Conservation (phyloP, 106 monocot species). For the Acorus calamus region DNA sequence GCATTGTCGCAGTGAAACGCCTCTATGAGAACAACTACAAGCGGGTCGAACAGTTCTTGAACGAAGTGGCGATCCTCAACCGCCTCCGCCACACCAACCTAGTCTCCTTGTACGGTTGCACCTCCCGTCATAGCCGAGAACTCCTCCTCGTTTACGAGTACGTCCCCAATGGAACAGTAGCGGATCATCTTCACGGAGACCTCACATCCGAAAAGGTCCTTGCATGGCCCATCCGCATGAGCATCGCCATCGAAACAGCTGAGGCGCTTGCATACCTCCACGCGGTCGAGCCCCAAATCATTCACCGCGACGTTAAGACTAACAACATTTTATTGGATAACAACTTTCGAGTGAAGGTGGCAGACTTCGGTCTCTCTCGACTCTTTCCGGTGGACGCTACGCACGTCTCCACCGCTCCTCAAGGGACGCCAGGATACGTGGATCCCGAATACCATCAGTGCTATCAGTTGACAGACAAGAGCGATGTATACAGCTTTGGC, state of each 20-base stretch:
- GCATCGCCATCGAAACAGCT: slow-evolving; percentile 40
- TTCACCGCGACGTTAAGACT: slow-evolving; percentile 60
- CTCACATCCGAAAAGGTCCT: slow-evolving; percentile 9
- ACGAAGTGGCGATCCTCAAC: slow-evolving; percentile 47
- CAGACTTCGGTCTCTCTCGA: slow-evolving; percentile 47
- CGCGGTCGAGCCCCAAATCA: slow-evolving; percentile 33
- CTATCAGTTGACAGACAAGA: slow-evolving; percentile 56
- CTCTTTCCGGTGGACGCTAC: slow-evolving; percentile 29
- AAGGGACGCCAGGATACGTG: slow-evolving; percentile 55
- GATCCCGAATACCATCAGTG: slow-evolving; percentile 57
- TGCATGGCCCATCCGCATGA: slow-evolving; percentile 35
- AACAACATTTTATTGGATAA: slow-evolving; percentile 44
- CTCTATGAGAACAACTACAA: slow-evolving; percentile 42
- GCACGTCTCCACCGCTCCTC: slow-evolving; percentile 46
- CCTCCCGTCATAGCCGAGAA: slow-evolving; percentile 29
- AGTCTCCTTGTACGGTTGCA: slow-evolving; percentile 53
- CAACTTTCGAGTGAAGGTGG: slow-evolving; percentile 41
- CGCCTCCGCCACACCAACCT: slow-evolving; percentile 43
- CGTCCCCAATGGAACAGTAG: slow-evolving; percentile 58
- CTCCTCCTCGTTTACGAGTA: slow-evolving; percentile 60
- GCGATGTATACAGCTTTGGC: slow-evolving; percentile 63
- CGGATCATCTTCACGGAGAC: slow-evolving; percentile 49
- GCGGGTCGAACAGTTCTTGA: slow-evolving; percentile 45
- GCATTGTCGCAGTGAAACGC: slow-evolving; percentile 47
- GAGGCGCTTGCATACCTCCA: slow-evolving; percentile 46